phyloP scores from a whole-genome alignment of 2,329 filamentous ascomycete genomes.

The Trichoderma lentiforme region DNA sequence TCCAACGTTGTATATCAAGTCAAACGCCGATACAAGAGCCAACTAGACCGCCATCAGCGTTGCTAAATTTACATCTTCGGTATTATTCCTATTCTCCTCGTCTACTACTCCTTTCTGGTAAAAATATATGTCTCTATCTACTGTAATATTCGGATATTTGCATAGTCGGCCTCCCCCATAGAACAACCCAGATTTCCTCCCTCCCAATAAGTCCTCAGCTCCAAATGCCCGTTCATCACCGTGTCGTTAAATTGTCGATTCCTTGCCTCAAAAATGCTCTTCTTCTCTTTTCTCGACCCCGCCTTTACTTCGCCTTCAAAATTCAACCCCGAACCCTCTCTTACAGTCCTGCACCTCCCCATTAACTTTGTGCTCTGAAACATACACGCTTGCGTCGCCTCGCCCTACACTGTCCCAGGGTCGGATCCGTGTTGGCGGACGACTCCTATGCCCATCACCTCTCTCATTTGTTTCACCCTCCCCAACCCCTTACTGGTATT shows the following conservation, averaged over 20 bases:
- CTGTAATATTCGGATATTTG: slow-evolving; percentile 15
- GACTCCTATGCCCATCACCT: not conserved
- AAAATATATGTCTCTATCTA: slow-evolving; percentile 16
- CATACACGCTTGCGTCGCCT: not conserved
- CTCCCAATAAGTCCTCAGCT: slow-evolving; percentile 2
- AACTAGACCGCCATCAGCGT: not conserved
- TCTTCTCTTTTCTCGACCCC: not conserved
- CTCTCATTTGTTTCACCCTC: not conserved
- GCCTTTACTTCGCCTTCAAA: slow-evolving; percentile 16
- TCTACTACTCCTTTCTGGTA: slow-evolving; percentile 10
- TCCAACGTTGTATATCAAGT: not conserved
- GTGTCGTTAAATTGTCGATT: slow-evolving; percentile 9
- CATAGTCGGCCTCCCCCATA: not conserved
- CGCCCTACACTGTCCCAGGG: not conserved
- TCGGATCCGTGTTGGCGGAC: not conserved
- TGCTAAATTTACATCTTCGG: not conserved
- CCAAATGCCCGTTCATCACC: slow-evolving; percentile 8
- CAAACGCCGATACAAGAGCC: not conserved
- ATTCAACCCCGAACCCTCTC: not conserved
- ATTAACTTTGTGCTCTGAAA: not conserved
- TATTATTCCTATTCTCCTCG: slow-evolving; percentile 2
- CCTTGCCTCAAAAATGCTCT: not conserved
- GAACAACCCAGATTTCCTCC: not conserved
- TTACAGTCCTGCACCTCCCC: not conserved
- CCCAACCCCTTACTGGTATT: not conserved